Conservation (phyloP, 179 eudicot species). For the Nepenthes alata region DNA sequence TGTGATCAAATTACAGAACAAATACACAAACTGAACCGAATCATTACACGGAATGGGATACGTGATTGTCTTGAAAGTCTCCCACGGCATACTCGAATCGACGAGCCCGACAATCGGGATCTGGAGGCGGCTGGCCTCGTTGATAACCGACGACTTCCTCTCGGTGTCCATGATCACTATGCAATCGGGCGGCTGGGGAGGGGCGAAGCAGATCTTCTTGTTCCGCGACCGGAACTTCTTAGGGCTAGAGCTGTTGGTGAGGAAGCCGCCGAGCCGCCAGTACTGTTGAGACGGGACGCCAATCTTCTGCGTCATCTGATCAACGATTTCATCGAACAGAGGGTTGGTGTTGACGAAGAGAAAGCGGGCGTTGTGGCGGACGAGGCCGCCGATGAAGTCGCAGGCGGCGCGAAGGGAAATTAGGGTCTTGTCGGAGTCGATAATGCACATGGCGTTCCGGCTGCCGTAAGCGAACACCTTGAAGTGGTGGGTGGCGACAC, state of each 20-base stretch:
- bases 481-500: slow-evolving; percentile 47
- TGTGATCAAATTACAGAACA: slow-evolving; percentile 85
- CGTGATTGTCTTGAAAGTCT: slow-evolving; percentile 47
- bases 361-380: slow-evolving; percentile 33
- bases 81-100: slow-evolving; percentile 50
- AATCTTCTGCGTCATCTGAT: slow-evolving; percentile 45
- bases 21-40: slow-evolving; percentile 80
- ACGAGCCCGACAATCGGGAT: slow-evolving; percentile 81
- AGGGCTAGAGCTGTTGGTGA: slow-evolving; percentile 67
- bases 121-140: slow-evolving; percentile 53
- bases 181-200: slow-evolving; percentile 65
- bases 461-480: slow-evolving; percentile 44
- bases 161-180: slow-evolving; percentile 66
- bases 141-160: slow-evolving; percentile 50
- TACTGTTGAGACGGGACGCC: slow-evolving; percentile 31
- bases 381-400: slow-evolving; percentile 54
- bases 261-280: slow-evolving; percentile 64
- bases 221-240: slow-evolving; percentile 60
- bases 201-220: slow-evolving; percentile 48
- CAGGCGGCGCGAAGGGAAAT: slow-evolving; percentile 67
- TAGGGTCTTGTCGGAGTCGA: slow-evolving; percentile 91
- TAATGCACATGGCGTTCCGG: slow-evolving; percentile 49
- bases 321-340: slow-evolving; percentile 58
- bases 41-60: slow-evolving; percentile 77
- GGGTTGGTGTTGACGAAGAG: slow-evolving; percentile 86